Evolutionary conservation across 371 early-diverging fungal genomes (phyloP).

Genomic region (Enteropsectra breve): DNA sequence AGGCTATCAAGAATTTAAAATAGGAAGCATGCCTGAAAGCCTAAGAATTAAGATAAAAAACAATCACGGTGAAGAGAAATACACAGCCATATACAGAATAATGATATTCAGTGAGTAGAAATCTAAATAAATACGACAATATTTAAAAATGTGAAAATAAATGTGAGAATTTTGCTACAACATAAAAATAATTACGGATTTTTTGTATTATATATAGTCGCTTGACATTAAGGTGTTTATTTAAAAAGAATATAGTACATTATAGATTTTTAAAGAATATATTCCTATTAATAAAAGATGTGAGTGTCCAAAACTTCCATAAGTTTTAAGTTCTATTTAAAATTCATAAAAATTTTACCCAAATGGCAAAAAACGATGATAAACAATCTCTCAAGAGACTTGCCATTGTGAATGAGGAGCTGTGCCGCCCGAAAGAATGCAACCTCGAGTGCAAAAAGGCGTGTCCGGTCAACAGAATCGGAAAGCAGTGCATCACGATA

Average conservation of each 20-base stretch:
- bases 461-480: conserved; percentile 74
- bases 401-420: conserved; percentile 87
- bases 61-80: not conserved
- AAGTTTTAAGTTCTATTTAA: too few relatives aligned
- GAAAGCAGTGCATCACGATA: conserved; percentile 60
- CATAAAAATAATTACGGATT: too few relatives aligned
- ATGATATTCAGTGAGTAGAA: too few relatives aligned
- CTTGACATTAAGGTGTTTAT: too few relatives aligned
- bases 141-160: too few relatives aligned
- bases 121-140: too few relatives aligned
- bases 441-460: conserved; percentile 84
- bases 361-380: conserved; percentile 50
- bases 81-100: not conserved
- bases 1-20: not conserved
- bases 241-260: too few relatives aligned
- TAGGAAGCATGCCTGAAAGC: not conserved
- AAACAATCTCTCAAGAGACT: conserved; percentile 71
- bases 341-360: conserved; percentile 3
- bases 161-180: too few relatives aligned
- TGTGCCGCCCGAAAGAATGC: conserved; percentile 97
- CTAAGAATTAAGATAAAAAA: not conserved
- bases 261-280: too few relatives aligned
- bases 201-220: too few relatives aligned
- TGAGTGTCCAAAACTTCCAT: too few relatives aligned
- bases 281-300: too few relatives aligned